These are phyloP conservation scores for Perkinsus olseni DNA, from an alignment of 169 alveolate species.

Conservation along the genomic window DNA sequence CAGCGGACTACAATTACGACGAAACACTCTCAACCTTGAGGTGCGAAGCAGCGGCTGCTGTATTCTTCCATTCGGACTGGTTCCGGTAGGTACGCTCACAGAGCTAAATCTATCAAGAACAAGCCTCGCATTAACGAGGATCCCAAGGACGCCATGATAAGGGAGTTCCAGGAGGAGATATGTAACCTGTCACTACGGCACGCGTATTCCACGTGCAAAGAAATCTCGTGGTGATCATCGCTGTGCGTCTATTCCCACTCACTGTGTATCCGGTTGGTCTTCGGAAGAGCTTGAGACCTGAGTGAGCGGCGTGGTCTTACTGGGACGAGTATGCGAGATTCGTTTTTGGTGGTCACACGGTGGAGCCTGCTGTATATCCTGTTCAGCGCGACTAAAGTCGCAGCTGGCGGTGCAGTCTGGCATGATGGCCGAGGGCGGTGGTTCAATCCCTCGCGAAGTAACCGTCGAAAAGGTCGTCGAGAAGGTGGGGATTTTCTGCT, in stretches of 20 bases:
- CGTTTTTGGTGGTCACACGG: background rate
- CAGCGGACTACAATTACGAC: constrained; percentile 82
- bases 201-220: background rate
- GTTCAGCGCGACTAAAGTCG: constrained; percentile 1
- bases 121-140: constrained; percentile 81
- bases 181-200: background rate
- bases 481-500: background rate
- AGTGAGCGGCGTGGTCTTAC: background rate
- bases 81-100: constrained; percentile 56
- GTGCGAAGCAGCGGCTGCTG: constrained; percentile 47
- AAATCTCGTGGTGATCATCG: background rate
- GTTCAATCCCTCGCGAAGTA: background rate
- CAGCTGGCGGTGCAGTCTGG: background rate
- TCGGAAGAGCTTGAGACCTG: background rate
- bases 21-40: constrained; percentile 80
- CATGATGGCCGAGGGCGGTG: background rate
- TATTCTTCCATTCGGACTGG: background rate
- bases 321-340: background rate
- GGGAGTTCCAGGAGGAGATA: constrained; percentile 71
- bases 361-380: background rate
- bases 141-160: constrained; percentile 70
- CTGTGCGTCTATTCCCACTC: background rate
- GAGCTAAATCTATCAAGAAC: constrained; percentile 79
- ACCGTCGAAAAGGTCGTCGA: constrained; percentile 13
- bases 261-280: background rate